Evolutionary conservation across 192 early-diverging fungal genomes (phyloP).

Genomic region (Backusella morwellensis): DNA sequence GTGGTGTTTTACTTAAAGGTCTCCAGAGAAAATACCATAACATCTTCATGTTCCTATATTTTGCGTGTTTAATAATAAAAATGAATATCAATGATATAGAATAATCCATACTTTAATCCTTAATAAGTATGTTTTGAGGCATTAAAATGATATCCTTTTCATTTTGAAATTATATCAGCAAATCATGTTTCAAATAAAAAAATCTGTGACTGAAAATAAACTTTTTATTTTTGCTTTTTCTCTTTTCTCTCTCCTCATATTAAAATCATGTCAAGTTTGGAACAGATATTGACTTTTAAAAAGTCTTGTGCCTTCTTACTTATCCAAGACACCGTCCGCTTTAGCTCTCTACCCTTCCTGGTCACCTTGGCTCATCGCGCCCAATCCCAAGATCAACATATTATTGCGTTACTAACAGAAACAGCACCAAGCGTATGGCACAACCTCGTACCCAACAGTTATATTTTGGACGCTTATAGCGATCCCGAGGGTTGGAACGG

Average conservation of each 20-base stretch:
- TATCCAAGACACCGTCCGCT: slow-evolving; percentile 20
- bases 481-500: slow-evolving; percentile 36
- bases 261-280: slow-evolving; percentile 4
- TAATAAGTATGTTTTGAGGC: too few relatives aligned
- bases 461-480: slow-evolving; percentile 28
- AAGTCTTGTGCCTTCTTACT: slow-evolving; percentile 19
- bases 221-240: neutral
- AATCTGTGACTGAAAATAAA: too few relatives aligned
- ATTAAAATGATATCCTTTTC: too few relatives aligned
- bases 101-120: too few relatives aligned
- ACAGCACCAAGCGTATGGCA: slow-evolving; percentile 23
- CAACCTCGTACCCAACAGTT: neutral
- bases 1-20: too few relatives aligned
- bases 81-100: too few relatives aligned
- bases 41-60: too few relatives aligned
- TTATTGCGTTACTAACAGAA: slow-evolving; percentile 24
- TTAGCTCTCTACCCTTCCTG: slow-evolving; percentile 6
- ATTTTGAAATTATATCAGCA: too few relatives aligned
- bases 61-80: too few relatives aligned
- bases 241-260: neutral
- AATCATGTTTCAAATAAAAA: too few relatives aligned
- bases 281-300: slow-evolving; percentile 24
- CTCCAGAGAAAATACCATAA: too few relatives aligned
- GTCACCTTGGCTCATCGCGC: slow-evolving; percentile 7
- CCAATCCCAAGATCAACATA: slow-evolving; percentile 2